A percentile compares a stretch with the other conserved stretches of the same genome.
These are phyloP conservation scores for Fonsecaea multimorphosa DNA, from an alignment of 2,329 filamentous ascomycete species.

Conservation along the genomic window DNA sequence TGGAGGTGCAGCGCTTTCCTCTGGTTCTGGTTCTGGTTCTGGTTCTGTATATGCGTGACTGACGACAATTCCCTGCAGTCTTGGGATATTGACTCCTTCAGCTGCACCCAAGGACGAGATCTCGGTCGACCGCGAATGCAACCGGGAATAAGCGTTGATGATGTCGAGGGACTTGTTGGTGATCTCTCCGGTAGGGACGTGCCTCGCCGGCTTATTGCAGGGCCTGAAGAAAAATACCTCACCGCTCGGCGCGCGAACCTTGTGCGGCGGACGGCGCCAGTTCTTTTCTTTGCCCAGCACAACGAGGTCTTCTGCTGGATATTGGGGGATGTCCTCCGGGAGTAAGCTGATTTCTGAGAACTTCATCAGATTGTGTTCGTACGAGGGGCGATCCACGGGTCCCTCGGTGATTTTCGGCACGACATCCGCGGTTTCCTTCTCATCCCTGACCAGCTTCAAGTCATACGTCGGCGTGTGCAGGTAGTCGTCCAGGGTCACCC, in stretches of 20 bases:
- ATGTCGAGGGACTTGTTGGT: constrained; percentile 14
- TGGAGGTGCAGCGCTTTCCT: background rate
- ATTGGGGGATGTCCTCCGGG: background rate
- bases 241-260: constrained; percentile 7
- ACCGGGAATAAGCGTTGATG: constrained; percentile 16
- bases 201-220: constrained; percentile 5
- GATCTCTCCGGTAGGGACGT: constrained; percentile 12
- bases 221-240: constrained; percentile 9
- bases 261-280: constrained; percentile 19
- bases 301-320: constrained; percentile 5
- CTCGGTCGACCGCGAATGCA: constrained; percentile 4
- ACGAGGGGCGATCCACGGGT: constrained; percentile 8
- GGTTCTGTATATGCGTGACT: constrained; percentile 2
- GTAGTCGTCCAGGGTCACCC: constrained; percentile 21
- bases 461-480: constrained; percentile 21
- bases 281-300: constrained; percentile 21
- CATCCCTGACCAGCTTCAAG: constrained; percentile 18
- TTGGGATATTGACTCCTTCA: constrained; percentile 11
- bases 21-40: background rate
- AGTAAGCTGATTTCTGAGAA: constrained; percentile 9
- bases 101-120: background rate
- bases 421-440: background rate
- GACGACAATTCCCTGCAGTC: constrained; percentile 19
- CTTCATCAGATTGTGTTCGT: constrained; percentile 19
- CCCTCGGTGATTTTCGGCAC: constrained; percentile 17